phyloP scores from a whole-genome alignment of 371 early-diverging fungal species.

The Rhizopus arrhizus region DNA sequence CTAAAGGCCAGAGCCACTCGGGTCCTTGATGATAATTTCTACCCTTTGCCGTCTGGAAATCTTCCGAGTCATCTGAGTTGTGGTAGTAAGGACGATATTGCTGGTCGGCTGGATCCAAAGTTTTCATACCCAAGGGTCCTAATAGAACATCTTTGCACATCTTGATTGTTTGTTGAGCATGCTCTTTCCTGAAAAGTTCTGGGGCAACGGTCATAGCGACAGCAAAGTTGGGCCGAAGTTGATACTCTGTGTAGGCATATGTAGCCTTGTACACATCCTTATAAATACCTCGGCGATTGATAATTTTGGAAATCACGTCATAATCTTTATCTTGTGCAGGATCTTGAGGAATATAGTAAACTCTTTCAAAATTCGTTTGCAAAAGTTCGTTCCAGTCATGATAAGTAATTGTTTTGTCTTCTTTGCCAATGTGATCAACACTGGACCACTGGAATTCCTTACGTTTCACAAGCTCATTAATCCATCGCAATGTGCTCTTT shows the following conservation, averaged over 20 bases:
- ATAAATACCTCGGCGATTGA: constrained; percentile 94
- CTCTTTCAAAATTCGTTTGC: constrained; percentile 81
- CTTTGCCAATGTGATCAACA: constrained; percentile 41
- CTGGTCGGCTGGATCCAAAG: constrained; percentile 89
- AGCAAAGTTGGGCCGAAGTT: constrained; percentile 89
- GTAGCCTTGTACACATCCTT: constrained; percentile 85
- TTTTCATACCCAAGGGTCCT: constrained; percentile 93
- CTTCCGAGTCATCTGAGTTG: constrained; percentile 86
- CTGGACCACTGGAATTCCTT: constrained; percentile 52
- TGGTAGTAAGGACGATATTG: constrained; percentile 90
- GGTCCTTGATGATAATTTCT: constrained; percentile 97
- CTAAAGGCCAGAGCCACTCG: constrained; percentile 96
- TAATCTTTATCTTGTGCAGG: constrained; percentile 60
- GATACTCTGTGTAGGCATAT: constrained; percentile 81
- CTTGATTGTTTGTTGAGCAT: constrained; percentile 73
- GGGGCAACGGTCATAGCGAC: constrained; percentile 96
- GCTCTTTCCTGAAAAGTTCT: constrained; percentile 80
- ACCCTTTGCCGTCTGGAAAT: constrained; percentile 86
- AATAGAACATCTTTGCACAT: constrained; percentile 66
- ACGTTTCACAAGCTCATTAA: constrained; percentile 53
- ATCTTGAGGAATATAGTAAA: constrained; percentile 82
- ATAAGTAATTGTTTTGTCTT: constrained; percentile 50
- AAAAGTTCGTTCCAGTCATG: constrained; percentile 80
- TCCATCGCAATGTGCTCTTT: constrained; percentile 85
- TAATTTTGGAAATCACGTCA: constrained; percentile 64